Conservation (phyloP, 1,139 yeast species). For the Debaryomycetaceae sp. region DNA sequence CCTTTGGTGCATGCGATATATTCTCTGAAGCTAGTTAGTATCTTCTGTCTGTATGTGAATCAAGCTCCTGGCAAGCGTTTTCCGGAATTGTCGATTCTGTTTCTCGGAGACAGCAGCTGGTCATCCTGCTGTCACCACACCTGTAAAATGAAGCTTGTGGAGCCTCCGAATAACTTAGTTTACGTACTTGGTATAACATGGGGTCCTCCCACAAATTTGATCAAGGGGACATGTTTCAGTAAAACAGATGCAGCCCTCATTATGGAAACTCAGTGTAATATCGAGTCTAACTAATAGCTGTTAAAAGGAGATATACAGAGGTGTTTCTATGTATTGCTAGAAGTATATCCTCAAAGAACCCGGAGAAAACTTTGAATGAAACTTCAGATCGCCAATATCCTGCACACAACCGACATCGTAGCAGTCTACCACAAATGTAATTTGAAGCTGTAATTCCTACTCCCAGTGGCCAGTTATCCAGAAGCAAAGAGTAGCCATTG, state of each 20-base stretch:
- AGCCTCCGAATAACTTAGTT: too few species aligned
- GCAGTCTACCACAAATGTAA: not conserved
- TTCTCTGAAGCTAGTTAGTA: conserved; percentile 25
- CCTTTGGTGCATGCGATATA: conserved; percentile 22
- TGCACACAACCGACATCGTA: not conserved
- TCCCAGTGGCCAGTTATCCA: too few species aligned
- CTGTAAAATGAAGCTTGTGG: too few species aligned
- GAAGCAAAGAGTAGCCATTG: too few species aligned
- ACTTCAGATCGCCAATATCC: not conserved
- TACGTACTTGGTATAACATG: conserved; percentile 50
- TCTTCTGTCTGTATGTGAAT: not conserved
- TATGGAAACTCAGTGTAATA: not conserved
- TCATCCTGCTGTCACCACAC: too few species aligned
- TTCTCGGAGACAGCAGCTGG: too few species aligned
- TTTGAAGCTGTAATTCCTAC: not conserved
- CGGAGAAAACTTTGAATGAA: not conserved
- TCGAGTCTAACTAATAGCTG: too few species aligned
- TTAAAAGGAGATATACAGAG: too few species aligned
- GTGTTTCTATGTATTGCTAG: too few species aligned
- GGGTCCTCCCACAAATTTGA: conserved; percentile 61
- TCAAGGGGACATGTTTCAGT: conserved; percentile 49
- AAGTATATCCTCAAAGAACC: not conserved
- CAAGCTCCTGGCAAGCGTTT: too few species aligned
- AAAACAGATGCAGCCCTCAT: conserved; percentile 20
- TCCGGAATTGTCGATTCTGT: not conserved